phyloP scores from a whole-genome alignment of 177 flowering plant species.

The Vitis hybrid region DNA sequence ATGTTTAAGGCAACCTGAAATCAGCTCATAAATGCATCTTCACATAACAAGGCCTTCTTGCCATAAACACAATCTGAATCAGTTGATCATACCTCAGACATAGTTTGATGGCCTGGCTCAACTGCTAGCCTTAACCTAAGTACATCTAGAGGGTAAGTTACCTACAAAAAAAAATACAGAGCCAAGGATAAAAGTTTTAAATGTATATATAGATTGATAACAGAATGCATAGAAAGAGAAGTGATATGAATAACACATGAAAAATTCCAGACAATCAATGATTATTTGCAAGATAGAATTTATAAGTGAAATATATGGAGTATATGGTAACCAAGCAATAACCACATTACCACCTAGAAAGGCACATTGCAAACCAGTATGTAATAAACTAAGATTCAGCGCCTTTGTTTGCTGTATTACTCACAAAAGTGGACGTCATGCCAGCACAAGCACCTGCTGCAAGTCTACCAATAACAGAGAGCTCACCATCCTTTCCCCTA shows the following conservation, averaged over 20 bases:
- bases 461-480: conserved; percentile 90
- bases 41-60: background rate
- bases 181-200: background rate
- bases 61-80: background rate
- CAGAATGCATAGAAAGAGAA: background rate
- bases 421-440: conserved; percentile 98
- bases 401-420: conserved; percentile 15
- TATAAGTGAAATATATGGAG: background rate
- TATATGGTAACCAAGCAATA: background rate
- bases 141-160: conserved; percentile 95
- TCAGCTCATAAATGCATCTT: conserved; percentile 9
- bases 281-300: background rate
- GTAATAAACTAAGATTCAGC: background rate
- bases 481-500: conserved; percentile 70
- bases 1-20: conserved; percentile 84
- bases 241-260: background rate
- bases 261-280: background rate
- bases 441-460: conserved; percentile 99
- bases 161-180: conserved; percentile 32
- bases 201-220: background rate
- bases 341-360: background rate
- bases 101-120: conserved; percentile 80
- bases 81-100: conserved; percentile 60
- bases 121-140: conserved; percentile 92
- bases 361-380: background rate